phyloP scores from a whole-genome alignment of 225 moss, liverwort and hornwort species.

The Bryoerythrophyllum caledonicum region DNA sequence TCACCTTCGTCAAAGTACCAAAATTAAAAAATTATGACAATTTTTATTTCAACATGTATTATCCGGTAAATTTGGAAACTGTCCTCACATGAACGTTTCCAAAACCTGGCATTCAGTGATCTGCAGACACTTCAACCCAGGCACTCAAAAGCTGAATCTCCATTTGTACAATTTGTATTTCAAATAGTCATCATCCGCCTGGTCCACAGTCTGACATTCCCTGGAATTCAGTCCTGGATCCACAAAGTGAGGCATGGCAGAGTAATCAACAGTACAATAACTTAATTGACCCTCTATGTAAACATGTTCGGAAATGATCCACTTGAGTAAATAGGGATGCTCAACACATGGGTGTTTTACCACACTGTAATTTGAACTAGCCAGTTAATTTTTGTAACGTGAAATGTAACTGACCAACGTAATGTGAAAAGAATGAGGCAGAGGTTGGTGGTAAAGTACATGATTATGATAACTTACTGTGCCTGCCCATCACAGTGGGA shows the following conservation, averaged over 20 bases:
- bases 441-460: not conserved
- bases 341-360: too few species aligned
- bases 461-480: not conserved
- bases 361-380: not conserved
- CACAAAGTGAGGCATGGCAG: not conserved
- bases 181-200: slow-evolving; percentile 20
- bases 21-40: not conserved
- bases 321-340: too few species aligned
- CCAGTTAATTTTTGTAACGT: not conserved
- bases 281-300: too few species aligned
- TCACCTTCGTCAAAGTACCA: too few species aligned
- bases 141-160: not conserved
- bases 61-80: not conserved
- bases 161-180: not conserved
- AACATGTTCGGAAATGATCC: too few species aligned
- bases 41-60: not conserved
- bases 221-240: not conserved
- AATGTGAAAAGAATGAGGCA: slow-evolving; percentile 14
- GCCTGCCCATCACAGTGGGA: not conserved
- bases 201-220: not conserved
- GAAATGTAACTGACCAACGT: not conserved
- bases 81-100: not conserved
- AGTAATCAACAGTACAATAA: too few species aligned
- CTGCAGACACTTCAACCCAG: too few species aligned
- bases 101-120: slow-evolving; percentile 2